Evolutionary conservation across 2,329 filamentous ascomycete genomes (phyloP).

Genomic region (Apiospora hydei): DNA sequence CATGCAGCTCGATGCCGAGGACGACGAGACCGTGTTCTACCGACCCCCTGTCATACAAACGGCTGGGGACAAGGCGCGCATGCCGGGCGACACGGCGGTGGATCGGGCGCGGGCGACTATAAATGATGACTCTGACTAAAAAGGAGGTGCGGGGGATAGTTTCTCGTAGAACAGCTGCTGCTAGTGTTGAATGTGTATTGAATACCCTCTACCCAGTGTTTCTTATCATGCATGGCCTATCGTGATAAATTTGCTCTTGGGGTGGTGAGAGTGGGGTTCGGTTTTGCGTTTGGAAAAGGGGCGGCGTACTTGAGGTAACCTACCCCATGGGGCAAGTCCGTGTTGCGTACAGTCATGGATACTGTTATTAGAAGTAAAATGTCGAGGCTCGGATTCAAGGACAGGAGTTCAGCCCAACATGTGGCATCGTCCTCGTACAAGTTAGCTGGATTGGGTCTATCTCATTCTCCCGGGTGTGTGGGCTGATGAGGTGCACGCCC

Average conservation of each 20-base stretch:
- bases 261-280: neutral
- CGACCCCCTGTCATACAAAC: conserved; percentile 65
- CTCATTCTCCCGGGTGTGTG: too few relatives aligned
- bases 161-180: neutral
- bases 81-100: conserved; percentile 62
- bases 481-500: too few relatives aligned
- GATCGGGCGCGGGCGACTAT: conserved; percentile 66
- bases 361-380: too few relatives aligned
- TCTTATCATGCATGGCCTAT: neutral
- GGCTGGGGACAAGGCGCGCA: conserved; percentile 49
- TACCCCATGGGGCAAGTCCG: too few relatives aligned
- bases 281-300: neutral
- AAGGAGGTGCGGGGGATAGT: neutral
- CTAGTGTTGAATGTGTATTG: neutral
- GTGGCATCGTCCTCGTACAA: too few relatives aligned
- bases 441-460: too few relatives aligned
- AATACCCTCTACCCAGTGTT: neutral
- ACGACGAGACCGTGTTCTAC: conserved; percentile 77
- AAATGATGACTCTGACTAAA: conserved; percentile 66
- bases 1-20: conserved; percentile 92
- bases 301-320: too few relatives aligned
- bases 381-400: too few relatives aligned
- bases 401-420: too few relatives aligned
- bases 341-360: too few relatives aligned
- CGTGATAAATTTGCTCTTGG: neutral